Conservation (phyloP, 805 yeast genomes). For the Starmerella stellata region DNA sequence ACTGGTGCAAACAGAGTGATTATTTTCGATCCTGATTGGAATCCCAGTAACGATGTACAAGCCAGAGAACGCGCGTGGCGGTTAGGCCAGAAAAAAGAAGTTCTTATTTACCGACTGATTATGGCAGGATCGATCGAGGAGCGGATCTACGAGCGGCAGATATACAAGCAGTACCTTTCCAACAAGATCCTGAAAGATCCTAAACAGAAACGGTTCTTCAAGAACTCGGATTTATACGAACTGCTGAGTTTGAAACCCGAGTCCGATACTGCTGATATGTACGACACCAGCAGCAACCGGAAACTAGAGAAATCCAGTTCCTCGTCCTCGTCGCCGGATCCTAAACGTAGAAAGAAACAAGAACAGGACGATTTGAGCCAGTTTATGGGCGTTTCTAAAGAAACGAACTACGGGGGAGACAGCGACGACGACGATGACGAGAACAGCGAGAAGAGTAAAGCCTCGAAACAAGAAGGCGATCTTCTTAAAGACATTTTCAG, state of each 20-base stretch:
- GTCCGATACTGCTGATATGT: constrained; percentile 50
- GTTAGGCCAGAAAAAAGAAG: constrained; percentile 83
- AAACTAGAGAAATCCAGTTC: constrained; percentile 24
- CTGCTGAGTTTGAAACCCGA: constrained; percentile 61
- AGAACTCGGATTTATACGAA: constrained; percentile 80
- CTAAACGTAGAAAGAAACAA: constrained; percentile 18
- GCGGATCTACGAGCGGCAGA: constrained; percentile 89
- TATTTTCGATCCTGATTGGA: constrained; percentile 96
- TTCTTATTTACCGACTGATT: constrained; percentile 76
- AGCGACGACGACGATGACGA: constrained; percentile 28
- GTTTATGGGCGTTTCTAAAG: constrained; percentile 12
- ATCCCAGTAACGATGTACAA: constrained; percentile 91
- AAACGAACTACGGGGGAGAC: constrained; percentile 38
- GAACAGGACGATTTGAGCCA: constrained; percentile 21
- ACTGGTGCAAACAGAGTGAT: constrained; percentile 93
- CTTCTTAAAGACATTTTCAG: constrained; percentile 63
- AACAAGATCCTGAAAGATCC: constrained; percentile 92
- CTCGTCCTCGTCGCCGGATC: constrained; percentile 8
- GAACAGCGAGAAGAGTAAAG: background rate
- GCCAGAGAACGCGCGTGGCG: constrained; percentile 97
- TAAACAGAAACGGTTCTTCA: constrained; percentile 80
- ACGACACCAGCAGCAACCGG: constrained; percentile 25
- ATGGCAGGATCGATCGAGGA: constrained; percentile 93
- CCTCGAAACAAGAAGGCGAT: constrained; percentile 20
- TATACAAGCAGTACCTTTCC: constrained; percentile 82